phyloP scores from a whole-genome alignment of 129 eudicot genomes.

The Pseudognaphalium luteoalbum region DNA sequence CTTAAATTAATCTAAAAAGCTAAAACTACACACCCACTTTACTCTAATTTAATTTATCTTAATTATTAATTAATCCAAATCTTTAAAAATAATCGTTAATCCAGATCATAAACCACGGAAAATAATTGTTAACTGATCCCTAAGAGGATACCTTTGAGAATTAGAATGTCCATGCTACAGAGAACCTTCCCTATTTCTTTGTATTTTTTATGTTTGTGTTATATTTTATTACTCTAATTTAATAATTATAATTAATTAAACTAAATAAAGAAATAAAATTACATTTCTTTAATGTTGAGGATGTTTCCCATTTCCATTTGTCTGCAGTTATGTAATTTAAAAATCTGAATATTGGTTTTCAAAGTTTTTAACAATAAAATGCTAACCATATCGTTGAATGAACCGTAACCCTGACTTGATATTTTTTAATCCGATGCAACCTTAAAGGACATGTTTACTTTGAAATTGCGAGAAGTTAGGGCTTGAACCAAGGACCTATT shows the following conservation, averaged over 20 bases:
- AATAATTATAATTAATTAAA: background rate
- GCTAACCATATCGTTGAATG: no score
- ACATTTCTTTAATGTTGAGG: no score
- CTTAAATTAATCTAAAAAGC: slow-evolving; percentile 18
- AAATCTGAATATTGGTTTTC: background rate
- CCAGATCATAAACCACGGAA: slow-evolving; percentile 39
- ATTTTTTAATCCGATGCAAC: no score
- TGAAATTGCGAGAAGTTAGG: no score
- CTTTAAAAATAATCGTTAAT: background rate
- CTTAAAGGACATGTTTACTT: no score
- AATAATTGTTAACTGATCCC: slow-evolving; percentile 45
- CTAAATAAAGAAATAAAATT: no score
- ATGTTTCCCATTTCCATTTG: no score
- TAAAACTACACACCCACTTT: slow-evolving; percentile 5
- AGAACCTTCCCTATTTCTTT: slow-evolving; percentile 32
- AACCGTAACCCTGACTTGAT: no score
- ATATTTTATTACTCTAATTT: background rate
- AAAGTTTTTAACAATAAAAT: background rate
- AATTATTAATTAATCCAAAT: background rate
- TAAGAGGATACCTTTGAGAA: slow-evolving; percentile 39
- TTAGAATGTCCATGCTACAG: slow-evolving; percentile 42
- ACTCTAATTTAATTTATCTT: slow-evolving; percentile 2
- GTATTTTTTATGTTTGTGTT: background rate
- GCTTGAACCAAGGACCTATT: no score
- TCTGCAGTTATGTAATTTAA: no score